These are phyloP conservation scores for carrot (Daucus carota) DNA, from an alignment of 129 eudicot species.

Conservation along the genomic window DNA sequence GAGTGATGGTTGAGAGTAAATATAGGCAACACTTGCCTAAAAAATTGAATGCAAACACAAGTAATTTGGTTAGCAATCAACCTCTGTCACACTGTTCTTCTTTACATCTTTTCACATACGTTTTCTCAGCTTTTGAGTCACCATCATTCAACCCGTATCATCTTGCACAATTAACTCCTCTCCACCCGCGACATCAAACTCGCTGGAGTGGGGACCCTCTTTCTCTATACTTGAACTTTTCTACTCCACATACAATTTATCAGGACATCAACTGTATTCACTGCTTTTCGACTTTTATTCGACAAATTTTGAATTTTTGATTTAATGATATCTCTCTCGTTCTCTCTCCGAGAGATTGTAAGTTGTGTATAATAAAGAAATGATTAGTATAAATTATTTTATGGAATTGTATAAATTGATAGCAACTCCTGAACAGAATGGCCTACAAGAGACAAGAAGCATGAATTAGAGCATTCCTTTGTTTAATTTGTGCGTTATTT, in stretches of 20 bases:
- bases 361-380: too few relatives aligned
- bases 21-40: background rate
- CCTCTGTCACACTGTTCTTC: background rate
- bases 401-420: too few relatives aligned
- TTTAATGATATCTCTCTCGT: too few relatives aligned
- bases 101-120: background rate
- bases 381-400: too few relatives aligned
- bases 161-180: background rate
- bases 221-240: background rate
- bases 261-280: background rate
- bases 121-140: background rate
- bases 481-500: background rate
- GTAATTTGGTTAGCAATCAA: conserved; percentile 9
- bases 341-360: too few relatives aligned
- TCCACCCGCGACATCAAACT: background rate
- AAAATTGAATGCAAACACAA: conserved; percentile 4
- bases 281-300: too few relatives aligned
- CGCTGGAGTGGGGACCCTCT: background rate
- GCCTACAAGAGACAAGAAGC: background rate
- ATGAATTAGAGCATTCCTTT: background rate
- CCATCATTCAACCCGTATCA: background rate
- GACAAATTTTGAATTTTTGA: background rate
- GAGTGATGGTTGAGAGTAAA: background rate
- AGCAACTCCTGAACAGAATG: background rate
- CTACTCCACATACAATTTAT: background rate